Evolutionary conservation across 805 yeast genomes (phyloP).

Genomic region (Candida argentea): DNA sequence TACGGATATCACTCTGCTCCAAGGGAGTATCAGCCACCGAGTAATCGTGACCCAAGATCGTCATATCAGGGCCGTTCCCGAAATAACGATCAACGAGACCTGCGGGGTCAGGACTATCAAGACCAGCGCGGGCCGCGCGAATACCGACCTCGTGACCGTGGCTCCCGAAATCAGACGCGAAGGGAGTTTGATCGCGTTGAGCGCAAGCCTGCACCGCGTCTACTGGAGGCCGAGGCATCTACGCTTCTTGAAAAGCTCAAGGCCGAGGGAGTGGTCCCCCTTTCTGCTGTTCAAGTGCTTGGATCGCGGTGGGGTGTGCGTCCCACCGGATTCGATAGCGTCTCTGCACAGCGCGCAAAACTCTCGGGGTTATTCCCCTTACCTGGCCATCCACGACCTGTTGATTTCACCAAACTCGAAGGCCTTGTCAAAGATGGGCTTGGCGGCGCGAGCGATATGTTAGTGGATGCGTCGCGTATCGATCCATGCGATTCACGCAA

Average conservation of each 20-base stretch:
- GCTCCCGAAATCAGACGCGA: too few relatives aligned
- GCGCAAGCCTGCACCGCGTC: too few relatives aligned
- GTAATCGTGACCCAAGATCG: too few relatives aligned
- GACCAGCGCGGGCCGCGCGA: too few relatives aligned
- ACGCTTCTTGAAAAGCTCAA: conserved; percentile 26
- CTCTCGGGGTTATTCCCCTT: conserved; percentile 68
- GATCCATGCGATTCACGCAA: conserved; percentile 29
- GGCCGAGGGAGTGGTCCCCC: conserved; percentile 31
- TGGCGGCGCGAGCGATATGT: conserved; percentile 18
- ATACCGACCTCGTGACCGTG: too few relatives aligned
- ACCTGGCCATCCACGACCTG: conserved; percentile 52
- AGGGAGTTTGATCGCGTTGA: too few relatives aligned
- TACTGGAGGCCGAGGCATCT: too few relatives aligned
- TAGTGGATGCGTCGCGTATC: conserved; percentile 24
- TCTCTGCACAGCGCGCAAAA: conserved; percentile 69
- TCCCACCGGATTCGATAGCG: conserved; percentile 65
- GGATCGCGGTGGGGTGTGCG: conserved; percentile 60
- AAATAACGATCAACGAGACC: too few relatives aligned
- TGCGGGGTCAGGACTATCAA: too few relatives aligned
- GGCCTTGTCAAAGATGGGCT: conserved; percentile 27
- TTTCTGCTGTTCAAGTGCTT: conserved; percentile 41
- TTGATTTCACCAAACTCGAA: conserved; percentile 30
- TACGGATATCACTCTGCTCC: too few relatives aligned
- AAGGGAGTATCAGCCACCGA: too few relatives aligned
- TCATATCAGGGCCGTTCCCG: too few relatives aligned